phyloP scores from a whole-genome alignment of 2,329 filamentous ascomycete genomes.

The Paraphaeosphaeria sporulosa region DNA sequence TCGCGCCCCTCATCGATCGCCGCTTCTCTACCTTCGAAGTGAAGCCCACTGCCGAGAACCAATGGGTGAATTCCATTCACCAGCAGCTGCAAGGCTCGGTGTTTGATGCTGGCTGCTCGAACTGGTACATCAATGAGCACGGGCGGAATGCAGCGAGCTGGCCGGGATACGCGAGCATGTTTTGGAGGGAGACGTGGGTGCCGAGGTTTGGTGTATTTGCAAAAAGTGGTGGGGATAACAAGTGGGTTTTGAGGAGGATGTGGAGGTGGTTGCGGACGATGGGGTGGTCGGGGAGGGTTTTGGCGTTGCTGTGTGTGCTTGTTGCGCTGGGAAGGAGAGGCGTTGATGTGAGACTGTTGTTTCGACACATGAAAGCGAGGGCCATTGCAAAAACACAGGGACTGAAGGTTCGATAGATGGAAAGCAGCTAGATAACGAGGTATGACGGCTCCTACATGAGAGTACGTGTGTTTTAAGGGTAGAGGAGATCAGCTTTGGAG shows the following conservation, averaged over 20 bases:
- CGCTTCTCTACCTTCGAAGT: conserved; percentile 46
- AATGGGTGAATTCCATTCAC: conserved; percentile 42
- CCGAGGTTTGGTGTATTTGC: conserved; percentile 24
- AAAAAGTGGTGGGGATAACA: neutral
- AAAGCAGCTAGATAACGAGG: too few relatives aligned
- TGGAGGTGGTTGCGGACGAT: neutral
- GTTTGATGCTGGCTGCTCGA: conserved; percentile 50
- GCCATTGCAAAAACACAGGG: neutral
- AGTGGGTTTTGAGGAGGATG: neutral
- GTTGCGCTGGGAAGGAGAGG: neutral
- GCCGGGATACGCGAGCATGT: conserved; percentile 43
- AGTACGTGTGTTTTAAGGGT: too few relatives aligned
- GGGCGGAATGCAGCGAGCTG: conserved; percentile 51
- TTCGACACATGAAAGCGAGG: neutral
- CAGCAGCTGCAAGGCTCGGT: conserved; percentile 42
- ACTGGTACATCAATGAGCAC: conserved; percentile 53
- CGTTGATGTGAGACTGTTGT: neutral
- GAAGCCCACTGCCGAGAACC: conserved; percentile 43
- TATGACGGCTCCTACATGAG: too few relatives aligned
- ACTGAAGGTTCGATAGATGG: too few relatives aligned
- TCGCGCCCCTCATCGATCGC: conserved; percentile 45
- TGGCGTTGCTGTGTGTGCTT: neutral
- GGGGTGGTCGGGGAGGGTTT: neutral
- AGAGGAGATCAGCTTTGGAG: too few relatives aligned
- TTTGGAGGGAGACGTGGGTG: conserved; percentile 39